Evolutionary conservation across 2,329 filamentous ascomycete species (phyloP).

Genomic region (Aspergillus sp.): DNA sequence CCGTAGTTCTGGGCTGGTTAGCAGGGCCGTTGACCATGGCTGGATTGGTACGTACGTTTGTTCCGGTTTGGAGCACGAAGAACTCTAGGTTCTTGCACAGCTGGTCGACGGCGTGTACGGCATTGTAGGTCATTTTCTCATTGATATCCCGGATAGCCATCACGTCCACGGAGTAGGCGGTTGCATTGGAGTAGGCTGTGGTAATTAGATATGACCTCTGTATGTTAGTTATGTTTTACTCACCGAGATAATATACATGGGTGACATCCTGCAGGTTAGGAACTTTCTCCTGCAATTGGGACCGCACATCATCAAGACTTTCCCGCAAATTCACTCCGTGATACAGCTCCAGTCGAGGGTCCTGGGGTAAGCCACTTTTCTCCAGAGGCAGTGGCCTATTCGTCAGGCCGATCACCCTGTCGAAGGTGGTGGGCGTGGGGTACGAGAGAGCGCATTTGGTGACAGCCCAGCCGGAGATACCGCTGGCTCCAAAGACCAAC

Average conservation of each 20-base stretch:
- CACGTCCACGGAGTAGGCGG: slow-evolving; percentile 39
- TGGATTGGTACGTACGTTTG: slow-evolving; percentile 34
- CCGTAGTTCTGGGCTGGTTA: slow-evolving; percentile 29
- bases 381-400: too few species aligned
- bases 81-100: slow-evolving; percentile 41
- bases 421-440: too few species aligned
- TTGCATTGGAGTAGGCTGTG: slow-evolving; percentile 20
- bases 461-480: too few species aligned
- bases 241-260: slow-evolving; percentile 47
- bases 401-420: too few species aligned
- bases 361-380: too few species aligned
- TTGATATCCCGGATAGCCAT: slow-evolving; percentile 40
- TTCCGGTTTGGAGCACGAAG: slow-evolving; percentile 44
- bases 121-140: slow-evolving; percentile 39
- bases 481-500: too few species aligned
- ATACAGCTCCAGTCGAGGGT: too few species aligned
- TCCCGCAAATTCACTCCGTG: too few species aligned
- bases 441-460: too few species aligned
- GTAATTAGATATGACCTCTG: not conserved
- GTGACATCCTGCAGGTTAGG: slow-evolving; percentile 40
- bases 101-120: slow-evolving; percentile 39
- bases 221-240: not conserved
- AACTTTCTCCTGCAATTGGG: slow-evolving; percentile 33
- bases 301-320: too few species aligned
- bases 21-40: too few species aligned